Evolutionary conservation across 1,284 basidiomycete genomes (phyloP).

Genomic region (Puccinia polysora): DNA sequence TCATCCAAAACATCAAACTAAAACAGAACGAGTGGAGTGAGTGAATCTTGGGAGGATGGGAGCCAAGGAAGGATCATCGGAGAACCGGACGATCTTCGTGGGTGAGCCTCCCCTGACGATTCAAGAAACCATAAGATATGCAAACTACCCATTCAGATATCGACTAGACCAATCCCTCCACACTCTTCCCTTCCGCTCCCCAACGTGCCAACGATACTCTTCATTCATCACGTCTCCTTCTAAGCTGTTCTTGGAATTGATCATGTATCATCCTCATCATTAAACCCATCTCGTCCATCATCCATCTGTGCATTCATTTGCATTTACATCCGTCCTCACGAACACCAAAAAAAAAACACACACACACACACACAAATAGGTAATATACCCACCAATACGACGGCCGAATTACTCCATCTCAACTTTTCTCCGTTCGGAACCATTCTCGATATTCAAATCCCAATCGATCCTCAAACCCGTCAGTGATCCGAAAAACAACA

Average conservation of each 20-base stretch:
- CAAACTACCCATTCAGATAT: too few species aligned
- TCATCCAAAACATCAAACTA: too few species aligned
- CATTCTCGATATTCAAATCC: constrained; percentile 50
- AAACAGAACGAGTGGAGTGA: too few species aligned
- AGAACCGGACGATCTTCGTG: constrained; percentile 1
- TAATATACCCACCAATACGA: constrained; percentile 48
- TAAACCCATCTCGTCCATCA: not conserved
- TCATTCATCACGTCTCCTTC: not conserved
- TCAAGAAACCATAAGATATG: too few species aligned
- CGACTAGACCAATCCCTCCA: too few species aligned
- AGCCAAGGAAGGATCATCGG: not conserved
- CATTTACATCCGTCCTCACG: not conserved
- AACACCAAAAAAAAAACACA: too few species aligned
- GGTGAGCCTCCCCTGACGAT: too few species aligned
- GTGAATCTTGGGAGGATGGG: too few species aligned
- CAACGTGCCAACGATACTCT: too few species aligned
- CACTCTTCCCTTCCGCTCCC: too few species aligned
- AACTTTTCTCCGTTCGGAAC: constrained; percentile 50
- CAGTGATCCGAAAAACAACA: too few species aligned
- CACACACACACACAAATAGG: too few species aligned
- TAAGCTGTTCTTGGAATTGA: not conserved
- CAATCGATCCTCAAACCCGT: constrained; percentile 48
- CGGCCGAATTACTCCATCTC: constrained; percentile 46
- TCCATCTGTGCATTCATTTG: not conserved
- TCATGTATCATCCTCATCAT: not conserved